These are phyloP conservation scores for Phialophora macrospora DNA, from an alignment of 2,329 filamentous ascomycete species.

Conservation along the genomic window DNA sequence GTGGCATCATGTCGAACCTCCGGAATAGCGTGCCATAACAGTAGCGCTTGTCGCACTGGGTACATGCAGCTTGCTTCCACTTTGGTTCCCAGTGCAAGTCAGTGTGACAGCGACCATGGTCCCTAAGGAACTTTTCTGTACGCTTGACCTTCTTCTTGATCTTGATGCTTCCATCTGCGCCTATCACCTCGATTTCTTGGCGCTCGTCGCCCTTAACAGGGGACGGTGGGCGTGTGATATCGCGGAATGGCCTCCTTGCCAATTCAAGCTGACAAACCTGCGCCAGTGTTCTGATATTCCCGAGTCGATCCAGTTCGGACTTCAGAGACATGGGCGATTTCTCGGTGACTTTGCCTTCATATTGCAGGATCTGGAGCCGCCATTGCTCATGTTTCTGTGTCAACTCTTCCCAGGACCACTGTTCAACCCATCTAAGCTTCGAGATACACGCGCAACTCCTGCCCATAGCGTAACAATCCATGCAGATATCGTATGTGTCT, in stretches of 20 bases:
- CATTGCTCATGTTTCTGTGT: conserved; percentile 79
- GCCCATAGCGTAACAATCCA: conserved; percentile 99
- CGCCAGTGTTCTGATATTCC: conserved; percentile 75
- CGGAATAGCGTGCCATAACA: conserved; percentile 94
- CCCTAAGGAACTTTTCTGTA: conserved; percentile 56
- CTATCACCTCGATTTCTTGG: conserved; percentile 51
- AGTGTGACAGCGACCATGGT: conserved; percentile 72
- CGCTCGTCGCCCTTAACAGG: conserved; percentile 48
- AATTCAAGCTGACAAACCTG: conserved; percentile 95
- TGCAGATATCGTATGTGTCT: conserved; percentile 92
- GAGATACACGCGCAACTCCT: conserved; percentile 89
- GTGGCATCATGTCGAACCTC: conserved; percentile 87
- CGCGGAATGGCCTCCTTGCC: conserved; percentile 76
- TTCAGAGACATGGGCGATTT: conserved; percentile 72
- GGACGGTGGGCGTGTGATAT: conserved; percentile 68
- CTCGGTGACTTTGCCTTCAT: conserved; percentile 70
- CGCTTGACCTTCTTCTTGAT: conserved; percentile 68
- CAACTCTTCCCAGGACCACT: conserved; percentile 84
- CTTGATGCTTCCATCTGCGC: conserved; percentile 68
- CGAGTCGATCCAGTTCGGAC: conserved; percentile 68
- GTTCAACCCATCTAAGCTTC: conserved; percentile 85
- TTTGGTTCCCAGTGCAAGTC: conserved; percentile 78
- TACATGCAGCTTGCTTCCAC: conserved; percentile 85
- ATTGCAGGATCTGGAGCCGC: conserved; percentile 76
- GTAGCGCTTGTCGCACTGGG: conserved; percentile 74